Base-by-base conservation (phyloP, 768 basidiomycete genomes). In the Tephrocybe sp. region DNA sequence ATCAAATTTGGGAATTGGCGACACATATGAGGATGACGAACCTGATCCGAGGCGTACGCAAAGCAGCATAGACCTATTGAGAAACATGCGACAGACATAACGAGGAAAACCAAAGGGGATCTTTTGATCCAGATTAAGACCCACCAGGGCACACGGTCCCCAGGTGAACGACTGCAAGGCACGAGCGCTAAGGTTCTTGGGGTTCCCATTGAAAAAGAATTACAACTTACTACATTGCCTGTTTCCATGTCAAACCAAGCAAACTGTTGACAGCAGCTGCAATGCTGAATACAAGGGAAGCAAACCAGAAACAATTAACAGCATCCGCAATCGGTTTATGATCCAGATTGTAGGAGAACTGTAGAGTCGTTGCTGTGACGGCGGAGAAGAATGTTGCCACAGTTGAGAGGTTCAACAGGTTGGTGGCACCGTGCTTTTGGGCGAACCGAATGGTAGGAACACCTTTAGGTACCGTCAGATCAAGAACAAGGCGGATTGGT, bases 71-170 rank as follows among this genome's bases (percentile, higher is more conserved):
- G 75, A 12, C 89, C 89, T 36, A 87, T 76, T 1, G 86, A 90
- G 68, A 92, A 92, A 67, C 85, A 87, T 34, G 87, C 86, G 39
- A 91, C 88, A 47, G 90, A 89, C 65, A 91, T 75, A 53, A 91
- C 88, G 40, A 91, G 80, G 71, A 91, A 90, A 55, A 90, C 86
- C 28, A 92, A 74, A 12, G 89, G 89, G 4, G 88, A 88, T 30
- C 88, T 75, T 63, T 90, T 91, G 71, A 91, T 91, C 89, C 88
- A 92, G 58, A 91, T 90, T 50, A 88, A 68, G 38, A 88, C 85
- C 86, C 87, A 88, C 86, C 86, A 88, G 0, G 87, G 86, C 37
- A 88, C 85, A 47, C 84, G 81, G 65, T 88, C 81, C 8, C 84
- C 82, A 17, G 86, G 87, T 32, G 85, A 87, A 48, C 86, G 86